Base-by-base conservation (phyloP, 2,329 filamentous ascomycete genomes). In the Monosporascus sp. region DNA sequence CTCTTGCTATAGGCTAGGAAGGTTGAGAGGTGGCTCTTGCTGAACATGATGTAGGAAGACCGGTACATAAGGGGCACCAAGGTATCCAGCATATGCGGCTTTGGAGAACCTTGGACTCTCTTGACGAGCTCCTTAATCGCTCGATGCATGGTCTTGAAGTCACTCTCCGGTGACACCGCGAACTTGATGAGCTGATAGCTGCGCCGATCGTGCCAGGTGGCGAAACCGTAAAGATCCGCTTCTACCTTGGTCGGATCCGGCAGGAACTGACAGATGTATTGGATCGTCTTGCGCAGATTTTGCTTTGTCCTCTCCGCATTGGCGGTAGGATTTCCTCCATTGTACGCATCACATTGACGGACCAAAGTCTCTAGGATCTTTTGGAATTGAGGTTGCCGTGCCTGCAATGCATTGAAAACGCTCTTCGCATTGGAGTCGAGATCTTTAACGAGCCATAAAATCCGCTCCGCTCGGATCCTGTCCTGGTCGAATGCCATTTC, bases 51-150 rank as follows among this genome's bases (percentile, higher is more conserved):
- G 53, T 90, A 85, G 36, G 90, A 88, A 51, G 86, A 86, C 44
- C 90, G 85, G 67, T 96, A 96, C 5, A 97, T 75, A 17, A 99
- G 77, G 5, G 91, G 88, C 6, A 86, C 82, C 25, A 99, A 69
- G 0, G 90, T 95, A 37, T 96, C 90, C 3, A 95, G 73, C 47
- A 94, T 77, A 27, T 76, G 75, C n/a, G 82, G 70, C 51, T 80
- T 79, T 46, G 85, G 76, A 22, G 82, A 82, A 51, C 82, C 80
- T 60, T 92, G 87, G 37, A 95, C 79, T 53, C 91, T 85, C 71
- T 91, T 94, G 44, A 85, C 83, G 38, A 97, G 76, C 73, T 99
- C 94, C 70, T 90, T 94, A 62, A 97, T 88, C 1, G 93, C 91
- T 62, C 92, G 90, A 57, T 87, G 83, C 45, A 97, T 90, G 39